These are phyloP conservation scores for Elaeagnus macrophylla DNA, from an alignment of 306 rosid genomes.

Conservation along the genomic window DNA sequence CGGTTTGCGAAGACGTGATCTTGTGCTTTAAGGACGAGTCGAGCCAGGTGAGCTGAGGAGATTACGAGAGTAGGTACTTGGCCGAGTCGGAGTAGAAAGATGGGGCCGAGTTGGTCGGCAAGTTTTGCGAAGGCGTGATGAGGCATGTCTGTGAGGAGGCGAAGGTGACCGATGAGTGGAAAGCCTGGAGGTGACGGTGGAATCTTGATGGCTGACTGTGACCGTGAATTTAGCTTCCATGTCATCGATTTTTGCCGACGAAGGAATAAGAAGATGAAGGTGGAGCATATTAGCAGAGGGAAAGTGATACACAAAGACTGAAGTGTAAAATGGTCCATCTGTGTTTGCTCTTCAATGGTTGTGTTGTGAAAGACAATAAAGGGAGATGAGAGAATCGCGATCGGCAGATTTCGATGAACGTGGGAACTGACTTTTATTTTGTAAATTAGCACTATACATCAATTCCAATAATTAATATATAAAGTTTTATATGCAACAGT, in stretches of 20 bases:
- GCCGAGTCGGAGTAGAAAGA: slow-evolving; percentile 29
- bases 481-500: too few relatives aligned
- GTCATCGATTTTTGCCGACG: neutral
- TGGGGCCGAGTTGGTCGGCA: slow-evolving; percentile 28
- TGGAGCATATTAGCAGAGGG: neutral
- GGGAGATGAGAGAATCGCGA: too few relatives aligned
- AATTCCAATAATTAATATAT: too few relatives aligned
- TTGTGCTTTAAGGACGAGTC: slow-evolving; percentile 28
- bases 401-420: too few relatives aligned
- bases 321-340: slow-evolving; percentile 9
- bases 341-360: neutral
- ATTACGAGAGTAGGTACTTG: slow-evolving; percentile 25
- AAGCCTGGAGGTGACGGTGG: slow-evolving; percentile 31
- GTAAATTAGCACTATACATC: too few relatives aligned
- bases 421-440: too few relatives aligned
- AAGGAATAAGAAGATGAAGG: slow-evolving; percentile 8
- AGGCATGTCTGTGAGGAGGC: slow-evolving; percentile 23
- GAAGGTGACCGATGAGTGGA: slow-evolving; percentile 37
- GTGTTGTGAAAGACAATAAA: too few relatives aligned
- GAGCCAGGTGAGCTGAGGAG: slow-evolving; percentile 29
- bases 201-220: neutral
- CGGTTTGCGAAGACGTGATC: slow-evolving; percentile 28
- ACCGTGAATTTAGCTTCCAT: neutral
- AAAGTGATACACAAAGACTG: neutral
- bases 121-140: slow-evolving; percentile 19